Evolutionary conservation across 495 filamentous ascomycete species (phyloP).

Genomic region (Penicillium angulare): DNA sequence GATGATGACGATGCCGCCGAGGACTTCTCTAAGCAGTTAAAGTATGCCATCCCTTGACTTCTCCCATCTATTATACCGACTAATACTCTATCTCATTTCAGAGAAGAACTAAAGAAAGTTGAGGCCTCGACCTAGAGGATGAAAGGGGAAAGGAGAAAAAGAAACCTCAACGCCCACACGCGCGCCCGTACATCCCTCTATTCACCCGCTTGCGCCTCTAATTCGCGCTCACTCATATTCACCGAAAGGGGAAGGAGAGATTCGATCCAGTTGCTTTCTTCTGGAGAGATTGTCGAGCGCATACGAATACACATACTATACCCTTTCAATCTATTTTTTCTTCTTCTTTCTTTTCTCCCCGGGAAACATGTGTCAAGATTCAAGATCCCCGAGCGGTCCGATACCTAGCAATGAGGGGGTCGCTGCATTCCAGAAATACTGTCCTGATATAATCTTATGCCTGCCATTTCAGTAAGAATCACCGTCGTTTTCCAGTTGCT

Average conservation of each 20-base stretch:
- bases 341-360: background rate
- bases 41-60: conserved; percentile 52
- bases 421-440: no score
- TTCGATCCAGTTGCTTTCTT: background rate
- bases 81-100: conserved; percentile 33
- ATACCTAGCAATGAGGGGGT: no score
- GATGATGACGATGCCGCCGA: conserved; percentile 97
- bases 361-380: background rate
- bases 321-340: conserved; percentile 2
- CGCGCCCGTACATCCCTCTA: no score
- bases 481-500: no score
- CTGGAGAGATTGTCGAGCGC: background rate
- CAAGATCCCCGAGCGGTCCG: background rate
- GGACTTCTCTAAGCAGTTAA: conserved; percentile 93
- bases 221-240: no score
- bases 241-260: conserved; percentile 3
- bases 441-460: no score
- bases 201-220: no score
- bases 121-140: conserved; percentile 55
- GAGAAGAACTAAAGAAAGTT: conserved; percentile 96
- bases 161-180: background rate
- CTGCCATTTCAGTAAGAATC: no score
- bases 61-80: background rate
- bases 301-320: conserved; percentile 7
- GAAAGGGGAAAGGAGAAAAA: conserved; percentile 3